A percentile compares a stretch with the other conserved stretches of the same genome.
These are phyloP conservation scores for Pseudogymnoascus sp. DNA, from an alignment of 2,329 filamentous ascomycete species.

Conservation along the genomic window DNA sequence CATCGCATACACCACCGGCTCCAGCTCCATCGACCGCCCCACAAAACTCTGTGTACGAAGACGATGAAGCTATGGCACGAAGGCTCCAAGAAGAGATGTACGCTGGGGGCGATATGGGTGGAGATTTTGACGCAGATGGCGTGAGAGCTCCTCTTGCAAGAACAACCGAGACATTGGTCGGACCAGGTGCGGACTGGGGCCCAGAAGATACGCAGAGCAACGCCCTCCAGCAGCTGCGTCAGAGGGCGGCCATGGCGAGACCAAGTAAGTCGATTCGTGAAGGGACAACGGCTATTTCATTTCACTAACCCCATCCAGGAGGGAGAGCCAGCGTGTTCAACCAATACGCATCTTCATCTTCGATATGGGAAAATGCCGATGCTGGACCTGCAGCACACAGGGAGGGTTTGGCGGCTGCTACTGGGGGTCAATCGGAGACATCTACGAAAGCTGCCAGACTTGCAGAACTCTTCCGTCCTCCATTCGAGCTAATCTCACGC, in stretches of 20 bases:
- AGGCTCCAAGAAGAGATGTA: conserved; percentile 91
- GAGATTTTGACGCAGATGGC: conserved; percentile 44
- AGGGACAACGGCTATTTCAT: not conserved
- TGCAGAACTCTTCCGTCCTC: conserved; percentile 86
- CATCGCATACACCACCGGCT: conserved; percentile 18
- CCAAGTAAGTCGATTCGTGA: conserved; percentile 19
- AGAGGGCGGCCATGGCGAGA: conserved; percentile 30
- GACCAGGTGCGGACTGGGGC: conserved; percentile 47
- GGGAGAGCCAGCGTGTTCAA: conserved; percentile 62
- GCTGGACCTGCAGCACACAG: conserved; percentile 42
- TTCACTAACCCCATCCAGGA: conserved; percentile 23
- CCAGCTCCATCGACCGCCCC: conserved; percentile 32
- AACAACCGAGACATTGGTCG: conserved; percentile 85
- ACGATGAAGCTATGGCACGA: conserved; percentile 89
- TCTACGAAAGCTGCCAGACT: conserved; percentile 70
- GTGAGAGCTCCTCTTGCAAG: conserved; percentile 86
- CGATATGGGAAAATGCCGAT: conserved; percentile 46
- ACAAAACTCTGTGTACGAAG: conserved; percentile 50
- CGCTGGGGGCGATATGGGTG: conserved; percentile 42
- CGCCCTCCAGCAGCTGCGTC: conserved; percentile 26
- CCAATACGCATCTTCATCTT: conserved; percentile 45
- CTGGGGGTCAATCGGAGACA: conserved; percentile 58
- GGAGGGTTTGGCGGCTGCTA: conserved; percentile 51
- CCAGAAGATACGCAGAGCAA: conserved; percentile 36
- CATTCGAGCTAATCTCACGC: conserved; percentile 79